These are phyloP conservation scores for Thinopyrum elongatum DNA, from an alignment of 176 grass and related monocot genomes.

Conservation along the genomic window DNA sequence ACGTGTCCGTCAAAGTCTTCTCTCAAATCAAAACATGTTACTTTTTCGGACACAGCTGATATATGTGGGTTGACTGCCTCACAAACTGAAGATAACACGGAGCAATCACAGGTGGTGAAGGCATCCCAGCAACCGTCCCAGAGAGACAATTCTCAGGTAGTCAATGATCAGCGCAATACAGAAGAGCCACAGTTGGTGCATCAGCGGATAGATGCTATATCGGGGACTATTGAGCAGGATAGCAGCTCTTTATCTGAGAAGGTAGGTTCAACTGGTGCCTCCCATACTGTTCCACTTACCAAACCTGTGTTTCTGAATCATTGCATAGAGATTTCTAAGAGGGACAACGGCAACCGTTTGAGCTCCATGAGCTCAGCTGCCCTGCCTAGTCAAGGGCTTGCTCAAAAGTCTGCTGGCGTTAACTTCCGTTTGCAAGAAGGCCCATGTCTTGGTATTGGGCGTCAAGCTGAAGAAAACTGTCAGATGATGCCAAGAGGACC, in stretches of 20 bases:
- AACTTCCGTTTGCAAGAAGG: constrained; percentile 2
- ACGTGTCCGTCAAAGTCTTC: constrained; percentile 19
- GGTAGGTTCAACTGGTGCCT: constrained; percentile 20
- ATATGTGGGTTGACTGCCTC: constrained; percentile 30
- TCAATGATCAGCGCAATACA: constrained; percentile 21
- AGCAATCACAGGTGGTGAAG: constrained; percentile 38
- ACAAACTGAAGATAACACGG: constrained; percentile 34
- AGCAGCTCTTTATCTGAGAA: constrained; percentile 40
- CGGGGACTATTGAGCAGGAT: constrained; percentile 14
- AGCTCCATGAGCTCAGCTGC: constrained; percentile 17
- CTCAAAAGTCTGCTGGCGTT: constrained; percentile 20
- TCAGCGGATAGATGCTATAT: constrained; percentile 23
- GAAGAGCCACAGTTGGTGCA: constrained; percentile 19
- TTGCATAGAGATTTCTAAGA: constrained; percentile 27
- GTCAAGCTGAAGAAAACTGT: constrained; percentile 28
- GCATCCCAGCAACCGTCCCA: constrained; percentile 18
- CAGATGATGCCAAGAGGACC: constrained; percentile 7
- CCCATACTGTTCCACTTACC: neutral
- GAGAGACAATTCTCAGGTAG: constrained; percentile 18
- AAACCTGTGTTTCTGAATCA: constrained; percentile 34
- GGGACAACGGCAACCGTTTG: constrained; percentile 32
- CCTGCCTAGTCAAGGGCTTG: constrained; percentile 26
- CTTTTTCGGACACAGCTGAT: constrained; percentile 50
- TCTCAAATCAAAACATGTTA: constrained; percentile 54
- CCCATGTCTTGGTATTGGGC: constrained; percentile 23